A percentile compares a stretch with the other conserved stretches of the same genome.
These are phyloP conservation scores for Colletotrichum viniferum DNA, from an alignment of 2,329 filamentous ascomycete genomes.

Conservation along the genomic window DNA sequence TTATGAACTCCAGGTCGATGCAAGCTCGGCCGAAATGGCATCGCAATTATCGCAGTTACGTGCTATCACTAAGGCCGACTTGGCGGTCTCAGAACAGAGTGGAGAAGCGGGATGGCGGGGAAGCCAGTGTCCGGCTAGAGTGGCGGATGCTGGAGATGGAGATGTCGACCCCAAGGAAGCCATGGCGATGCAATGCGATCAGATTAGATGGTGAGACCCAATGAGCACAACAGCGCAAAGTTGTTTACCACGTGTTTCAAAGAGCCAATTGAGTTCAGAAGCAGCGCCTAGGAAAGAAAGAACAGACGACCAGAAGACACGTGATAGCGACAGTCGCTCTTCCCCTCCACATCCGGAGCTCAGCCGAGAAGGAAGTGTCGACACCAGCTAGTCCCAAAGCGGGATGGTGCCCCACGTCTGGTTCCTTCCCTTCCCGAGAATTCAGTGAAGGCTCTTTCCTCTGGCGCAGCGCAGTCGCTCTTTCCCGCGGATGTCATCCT, in stretches of 20 bases:
- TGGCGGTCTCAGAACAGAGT: slow-evolving; percentile 2
- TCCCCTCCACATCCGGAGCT: slow-evolving; percentile 3
- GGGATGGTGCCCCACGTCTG: background rate
- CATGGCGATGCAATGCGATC: background rate
- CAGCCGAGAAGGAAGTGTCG: background rate
- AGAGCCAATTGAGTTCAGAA: background rate
- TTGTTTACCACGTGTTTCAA: background rate
- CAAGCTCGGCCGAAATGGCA: background rate
- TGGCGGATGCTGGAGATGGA: background rate
- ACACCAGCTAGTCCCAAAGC: background rate
- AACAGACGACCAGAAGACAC: background rate
- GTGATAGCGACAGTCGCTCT: background rate
- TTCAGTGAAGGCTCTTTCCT: background rate
- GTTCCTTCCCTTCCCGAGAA: slow-evolving; percentile 20
- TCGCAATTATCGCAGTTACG: background rate
- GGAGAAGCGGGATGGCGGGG: slow-evolving; percentile 4
- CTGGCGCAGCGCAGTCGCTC: background rate
- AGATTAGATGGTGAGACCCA: background rate
- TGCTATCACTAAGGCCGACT: background rate
- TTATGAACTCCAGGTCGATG: background rate
- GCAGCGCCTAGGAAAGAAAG: background rate
- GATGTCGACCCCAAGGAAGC: background rate
- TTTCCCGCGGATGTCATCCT: slow-evolving; percentile 14
- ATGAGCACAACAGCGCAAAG: background rate
- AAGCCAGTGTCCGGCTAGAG: background rate